Evolutionary conservation across 2,329 filamentous ascomycete species (phyloP).

Genomic region (Arthrobotrys megalospora): DNA sequence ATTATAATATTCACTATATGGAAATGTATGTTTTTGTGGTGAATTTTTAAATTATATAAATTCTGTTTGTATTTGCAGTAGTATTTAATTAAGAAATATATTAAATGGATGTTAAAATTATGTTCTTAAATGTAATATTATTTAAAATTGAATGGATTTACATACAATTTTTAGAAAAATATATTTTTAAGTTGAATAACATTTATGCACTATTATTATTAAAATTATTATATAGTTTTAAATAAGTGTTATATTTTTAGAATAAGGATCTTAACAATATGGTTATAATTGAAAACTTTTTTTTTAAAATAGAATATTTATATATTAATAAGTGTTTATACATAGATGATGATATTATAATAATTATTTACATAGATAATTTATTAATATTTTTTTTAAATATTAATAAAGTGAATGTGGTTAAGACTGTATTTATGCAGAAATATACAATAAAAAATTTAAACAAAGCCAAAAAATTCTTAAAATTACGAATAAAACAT

Average conservation of each 20-base stretch:
- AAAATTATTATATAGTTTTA: slow-evolving; percentile 1
- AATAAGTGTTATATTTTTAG: no score
- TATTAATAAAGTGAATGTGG: background rate
- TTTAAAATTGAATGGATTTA: background rate
- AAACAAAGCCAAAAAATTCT: background rate
- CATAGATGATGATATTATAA: background rate
- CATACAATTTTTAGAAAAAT: background rate
- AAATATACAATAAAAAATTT: background rate
- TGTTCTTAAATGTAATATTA: slow-evolving; percentile 3
- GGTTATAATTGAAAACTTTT: no score
- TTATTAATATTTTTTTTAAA: background rate
- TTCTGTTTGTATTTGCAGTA: no score
- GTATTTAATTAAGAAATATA: slow-evolving; percentile 5
- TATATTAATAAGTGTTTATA: background rate
- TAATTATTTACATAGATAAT: background rate
- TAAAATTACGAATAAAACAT: no score
- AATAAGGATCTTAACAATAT: slow-evolving; percentile 24
- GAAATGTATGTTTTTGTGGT: slow-evolving; percentile 9
- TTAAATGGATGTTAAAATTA: slow-evolving; percentile 10
- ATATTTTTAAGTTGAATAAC: slow-evolving; percentile 12
- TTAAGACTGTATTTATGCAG: background rate
- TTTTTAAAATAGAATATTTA: no score
- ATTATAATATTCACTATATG: background rate
- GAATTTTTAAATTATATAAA: slow-evolving; percentile 1
- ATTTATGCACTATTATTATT: no score